Base-by-base conservation (phyloP, 176 grass and related monocot species). In the Phoenix dactylifera region DNA sequence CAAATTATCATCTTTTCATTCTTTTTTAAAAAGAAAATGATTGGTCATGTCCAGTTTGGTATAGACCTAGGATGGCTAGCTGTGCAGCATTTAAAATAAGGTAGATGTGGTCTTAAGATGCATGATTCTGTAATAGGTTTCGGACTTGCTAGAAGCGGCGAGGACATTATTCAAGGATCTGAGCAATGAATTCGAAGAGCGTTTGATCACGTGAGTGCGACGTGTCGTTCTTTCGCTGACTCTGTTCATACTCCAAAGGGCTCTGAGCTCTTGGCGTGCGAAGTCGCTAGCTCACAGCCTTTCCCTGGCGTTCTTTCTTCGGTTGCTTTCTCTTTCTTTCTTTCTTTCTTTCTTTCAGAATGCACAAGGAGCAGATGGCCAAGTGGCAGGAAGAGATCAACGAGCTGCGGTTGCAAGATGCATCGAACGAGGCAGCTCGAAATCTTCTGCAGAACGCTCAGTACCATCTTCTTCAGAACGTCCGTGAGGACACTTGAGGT, bases 351-450 rank as follows among this genome's bases (percentile, higher is more conserved):
- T 62, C 23, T 17, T 25, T 16, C 77, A 96, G 92, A 68, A 79
- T 90, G 50, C 92, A 96, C 86, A 80, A 55, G 78, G 83, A 90
- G 69, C 77, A 66, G 64, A 71, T 96, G 72, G 91, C 85, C 26
- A 84, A 71, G 57, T 90, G 91, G 86, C 79, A 88, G 62, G 92
- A 90, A 57, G 84, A 85, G 69, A 85, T 90, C 65, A 66, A 80
- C 57, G 86, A 90, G 70, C 62, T 96, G 67, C 86, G 87, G 15
- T 65, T 54, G 50, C 65, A 85, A 9, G 86, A 96, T 59, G 76
- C 75, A 18, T 74, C 83, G 64, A 90, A 90, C 50, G 80, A 90
- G 81, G 72, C 74, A 58, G 53, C 80, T 19, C 61, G 80, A 55
- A 52, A 57, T 35, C 35, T 87, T 57, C 86, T 96, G 57, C 86